Base-by-base conservation (phyloP, 2,329 filamentous ascomycete species). In the Fusarium continuum region DNA sequence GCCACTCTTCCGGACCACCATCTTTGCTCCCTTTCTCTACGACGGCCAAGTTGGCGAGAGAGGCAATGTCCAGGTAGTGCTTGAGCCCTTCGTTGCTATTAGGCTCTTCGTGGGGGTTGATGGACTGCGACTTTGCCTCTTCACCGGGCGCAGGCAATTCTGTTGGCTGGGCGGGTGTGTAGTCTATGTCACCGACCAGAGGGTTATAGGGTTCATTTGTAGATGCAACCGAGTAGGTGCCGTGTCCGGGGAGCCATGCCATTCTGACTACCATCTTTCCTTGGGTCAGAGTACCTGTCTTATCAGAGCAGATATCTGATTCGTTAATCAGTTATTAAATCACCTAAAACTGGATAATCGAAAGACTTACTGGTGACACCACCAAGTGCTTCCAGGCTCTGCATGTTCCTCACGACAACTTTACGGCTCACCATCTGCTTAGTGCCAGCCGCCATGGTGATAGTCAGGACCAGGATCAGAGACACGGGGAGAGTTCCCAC, bases 41-140 rank as follows among this genome's bases (percentile, higher is more conserved):
- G 28, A 82, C 81, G 2, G 88, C 86, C 17, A 91, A 75, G 68
- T 91, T 91, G 22, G 87, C 88, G 43, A 90, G 80, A 1, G 87
- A 84, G 6, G 87, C 85, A 26, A 89, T 82, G 52, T 87, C 83
- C 32, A 91, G 80, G 65, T 85, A 88, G 7, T 83, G 78, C 61
- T 82, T 76, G 4, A 91, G 75, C 2, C 74, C 70, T 5, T 74
- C 55, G 53, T 84, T 83, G 22, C 79, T 71, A 19, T 80, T 58
- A 3, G 83, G 68, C 2, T 78, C 72, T 11, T 77, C 65, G 2
- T 68, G 48, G 2, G 71, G 57, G 8, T 72, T 45, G 16, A 73
- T 54, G 5, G 39, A 34, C 6, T 72, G 70, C 51, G 73, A 69
- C 32, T 73, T 74, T n/a, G 56, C 62, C 4, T 71, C 63, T 23